Conservation (phyloP, 352 stramenopile species). For the Phytophthora citrophthora region DNA sequence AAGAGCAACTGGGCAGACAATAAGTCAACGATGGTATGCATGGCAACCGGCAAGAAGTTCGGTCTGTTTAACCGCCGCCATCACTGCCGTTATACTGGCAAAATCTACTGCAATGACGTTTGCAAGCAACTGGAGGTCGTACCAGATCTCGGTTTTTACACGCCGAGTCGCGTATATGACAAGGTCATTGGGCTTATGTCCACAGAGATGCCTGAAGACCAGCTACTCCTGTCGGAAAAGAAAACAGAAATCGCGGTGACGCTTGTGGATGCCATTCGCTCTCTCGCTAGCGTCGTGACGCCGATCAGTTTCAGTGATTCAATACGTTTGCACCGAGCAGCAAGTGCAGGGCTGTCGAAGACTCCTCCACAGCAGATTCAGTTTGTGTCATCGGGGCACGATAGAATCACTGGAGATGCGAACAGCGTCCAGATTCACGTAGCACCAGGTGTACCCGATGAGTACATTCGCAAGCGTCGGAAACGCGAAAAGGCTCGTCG, state of each 20-base stretch:
- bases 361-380: constrained; percentile 71
- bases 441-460: constrained; percentile 67
- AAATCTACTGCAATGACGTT: constrained; percentile 88
- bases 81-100: constrained; percentile 87
- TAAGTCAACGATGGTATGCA: constrained; percentile 84
- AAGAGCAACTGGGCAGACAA: constrained; percentile 88
- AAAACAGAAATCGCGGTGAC: constrained; percentile 89
- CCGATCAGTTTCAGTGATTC: constrained; percentile 78
- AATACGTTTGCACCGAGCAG: constrained; percentile 58
- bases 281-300: constrained; percentile 54
- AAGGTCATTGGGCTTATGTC: constrained; percentile 82
- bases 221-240: constrained; percentile 82
- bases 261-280: constrained; percentile 80
- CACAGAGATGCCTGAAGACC: constrained; percentile 84
- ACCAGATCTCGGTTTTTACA: constrained; percentile 83
- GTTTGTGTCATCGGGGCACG: constrained; percentile 55
- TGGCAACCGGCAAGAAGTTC: constrained; percentile 89
- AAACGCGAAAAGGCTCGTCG: constrained; percentile 84
- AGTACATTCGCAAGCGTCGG: constrained; percentile 88
- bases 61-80: constrained; percentile 87
- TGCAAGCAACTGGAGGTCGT: constrained; percentile 83
- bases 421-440: constrained; percentile 63
- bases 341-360: constrained; percentile 52
- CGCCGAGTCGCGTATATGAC: constrained; percentile 80
- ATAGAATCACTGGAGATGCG: constrained; percentile 55